Evolutionary conservation across 2,329 filamentous ascomycete genomes (phyloP).

Genomic region (Xylariaceae sp.): DNA sequence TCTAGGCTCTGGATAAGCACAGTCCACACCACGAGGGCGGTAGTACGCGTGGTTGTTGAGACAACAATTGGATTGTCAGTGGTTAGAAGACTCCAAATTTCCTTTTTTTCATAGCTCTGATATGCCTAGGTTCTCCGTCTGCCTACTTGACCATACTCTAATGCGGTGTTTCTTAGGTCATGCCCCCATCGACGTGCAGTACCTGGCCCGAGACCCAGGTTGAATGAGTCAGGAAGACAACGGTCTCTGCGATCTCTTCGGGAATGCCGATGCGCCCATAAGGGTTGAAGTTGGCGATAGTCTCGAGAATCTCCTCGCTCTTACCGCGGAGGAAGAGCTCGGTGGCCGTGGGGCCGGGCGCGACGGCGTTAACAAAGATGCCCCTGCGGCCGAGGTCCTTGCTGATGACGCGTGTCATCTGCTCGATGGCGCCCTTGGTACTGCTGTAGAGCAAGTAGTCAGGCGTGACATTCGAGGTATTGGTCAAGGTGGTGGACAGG

Average conservation of each 20-base stretch:
- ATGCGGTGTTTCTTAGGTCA: conserved; percentile 9
- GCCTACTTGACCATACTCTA: no score
- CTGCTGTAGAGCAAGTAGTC: conserved; percentile 55
- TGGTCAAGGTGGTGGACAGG: conserved; percentile 43
- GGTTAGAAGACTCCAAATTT: no score
- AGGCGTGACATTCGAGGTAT: conserved; percentile 44
- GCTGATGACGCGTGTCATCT: conserved; percentile 56
- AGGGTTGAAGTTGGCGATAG: conserved; percentile 45
- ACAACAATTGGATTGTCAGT: no score
- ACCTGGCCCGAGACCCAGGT: conserved; percentile 52
- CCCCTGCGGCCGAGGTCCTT: conserved; percentile 57
- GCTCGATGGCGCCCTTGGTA: conserved; percentile 63
- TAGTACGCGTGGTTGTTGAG: no score
- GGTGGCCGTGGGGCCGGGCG: conserved; percentile 57
- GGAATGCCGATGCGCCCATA: conserved; percentile 50
- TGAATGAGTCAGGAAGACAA: conserved; percentile 46
- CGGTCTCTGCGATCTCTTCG: conserved; percentile 51
- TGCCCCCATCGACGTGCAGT: conserved; percentile 48
- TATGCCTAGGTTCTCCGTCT: no score
- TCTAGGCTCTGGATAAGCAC: no score
- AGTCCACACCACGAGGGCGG: no score
- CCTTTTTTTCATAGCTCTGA: no score
- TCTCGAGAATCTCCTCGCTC: conserved; percentile 48
- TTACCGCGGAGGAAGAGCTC: conserved; percentile 58
- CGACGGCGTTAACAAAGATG: conserved; percentile 54